These are phyloP conservation scores for Capronia americana DNA, from an alignment of 2,329 filamentous ascomycete species.

Conservation along the genomic window DNA sequence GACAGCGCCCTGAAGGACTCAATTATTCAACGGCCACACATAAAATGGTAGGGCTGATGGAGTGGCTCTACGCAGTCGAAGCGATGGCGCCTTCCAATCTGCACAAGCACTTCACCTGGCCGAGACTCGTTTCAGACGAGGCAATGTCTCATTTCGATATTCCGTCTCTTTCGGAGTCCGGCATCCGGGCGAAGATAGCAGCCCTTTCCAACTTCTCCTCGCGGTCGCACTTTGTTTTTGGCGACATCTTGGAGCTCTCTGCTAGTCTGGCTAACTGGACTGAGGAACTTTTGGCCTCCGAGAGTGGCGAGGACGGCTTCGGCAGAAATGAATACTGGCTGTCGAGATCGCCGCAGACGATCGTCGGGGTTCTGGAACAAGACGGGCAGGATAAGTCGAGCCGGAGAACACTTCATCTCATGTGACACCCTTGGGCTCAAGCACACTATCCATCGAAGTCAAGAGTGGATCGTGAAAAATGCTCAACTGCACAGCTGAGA, in stretches of 20 bases:
- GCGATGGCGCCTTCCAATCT: neutral
- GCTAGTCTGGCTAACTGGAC: conserved; percentile 23
- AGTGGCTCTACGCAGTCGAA: conserved; percentile 20
- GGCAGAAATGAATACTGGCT: neutral
- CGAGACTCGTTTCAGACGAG: conserved; percentile 10
- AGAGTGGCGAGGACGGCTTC: neutral
- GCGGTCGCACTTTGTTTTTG: conserved; percentile 10
- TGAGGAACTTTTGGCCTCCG: conserved; percentile 8
- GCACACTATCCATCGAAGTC: neutral
- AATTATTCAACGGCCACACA: neutral
- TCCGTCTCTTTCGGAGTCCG: neutral
- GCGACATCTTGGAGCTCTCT: conserved; percentile 15
- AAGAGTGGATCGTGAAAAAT: neutral
- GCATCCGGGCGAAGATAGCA: neutral
- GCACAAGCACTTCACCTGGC: conserved; percentile 13
- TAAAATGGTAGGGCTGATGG: conserved; percentile 2
- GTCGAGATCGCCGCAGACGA: neutral
- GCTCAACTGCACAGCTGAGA: neutral
- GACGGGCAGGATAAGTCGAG: neutral
- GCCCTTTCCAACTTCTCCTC: conserved; percentile 8
- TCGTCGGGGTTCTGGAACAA: conserved; percentile 4
- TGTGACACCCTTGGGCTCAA: neutral
- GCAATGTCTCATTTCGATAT: conserved; percentile 10
- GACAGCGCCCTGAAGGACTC: neutral
- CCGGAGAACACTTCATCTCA: neutral